Conservation (phyloP, 352 stramenopile genomes). For the Globisporangium cederbergense region DNA sequence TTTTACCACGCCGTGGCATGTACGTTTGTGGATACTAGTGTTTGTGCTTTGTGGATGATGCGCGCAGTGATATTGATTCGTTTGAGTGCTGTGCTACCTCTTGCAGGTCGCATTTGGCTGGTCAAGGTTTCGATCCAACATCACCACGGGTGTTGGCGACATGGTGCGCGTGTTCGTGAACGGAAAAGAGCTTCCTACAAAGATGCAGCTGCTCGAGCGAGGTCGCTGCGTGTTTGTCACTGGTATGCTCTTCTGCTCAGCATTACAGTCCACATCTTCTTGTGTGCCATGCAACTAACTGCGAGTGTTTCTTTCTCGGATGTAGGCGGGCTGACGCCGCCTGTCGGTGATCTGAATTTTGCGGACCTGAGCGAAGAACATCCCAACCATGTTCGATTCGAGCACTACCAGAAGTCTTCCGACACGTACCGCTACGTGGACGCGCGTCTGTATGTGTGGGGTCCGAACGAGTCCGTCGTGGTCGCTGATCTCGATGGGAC, state of each 20-base stretch:
- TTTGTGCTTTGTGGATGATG: background rate
- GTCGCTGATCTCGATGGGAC: conserved; percentile 82
- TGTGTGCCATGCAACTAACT: background rate
- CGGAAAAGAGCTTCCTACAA: conserved; percentile 67
- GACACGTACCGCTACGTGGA: conserved; percentile 77
- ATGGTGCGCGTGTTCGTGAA: conserved; percentile 75
- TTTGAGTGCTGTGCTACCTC: background rate
- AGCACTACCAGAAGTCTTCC: conserved; percentile 68
- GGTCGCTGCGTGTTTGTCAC: conserved; percentile 67
- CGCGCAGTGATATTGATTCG: background rate
- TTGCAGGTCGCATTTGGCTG: conserved; percentile 59
- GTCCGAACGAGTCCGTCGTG: conserved; percentile 74
- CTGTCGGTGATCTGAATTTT: conserved; percentile 46
- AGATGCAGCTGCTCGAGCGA: conserved; percentile 69
- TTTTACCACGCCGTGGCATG: conserved; percentile 74
- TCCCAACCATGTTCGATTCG: conserved; percentile 70
- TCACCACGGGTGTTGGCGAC: conserved; percentile 60
- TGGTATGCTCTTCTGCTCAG: conserved; percentile 21
- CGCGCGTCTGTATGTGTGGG: conserved; percentile 70
- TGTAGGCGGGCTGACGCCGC: conserved; percentile 48
- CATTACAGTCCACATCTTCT: background rate
- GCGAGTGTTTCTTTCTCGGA: background rate
- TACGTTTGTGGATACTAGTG: conserved; percentile 20
- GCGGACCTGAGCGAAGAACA: conserved; percentile 58
- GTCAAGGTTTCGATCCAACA: conserved; percentile 64